Conservation (phyloP, 768 basidiomycete species). For the Albatrellus ellisii region DNA sequence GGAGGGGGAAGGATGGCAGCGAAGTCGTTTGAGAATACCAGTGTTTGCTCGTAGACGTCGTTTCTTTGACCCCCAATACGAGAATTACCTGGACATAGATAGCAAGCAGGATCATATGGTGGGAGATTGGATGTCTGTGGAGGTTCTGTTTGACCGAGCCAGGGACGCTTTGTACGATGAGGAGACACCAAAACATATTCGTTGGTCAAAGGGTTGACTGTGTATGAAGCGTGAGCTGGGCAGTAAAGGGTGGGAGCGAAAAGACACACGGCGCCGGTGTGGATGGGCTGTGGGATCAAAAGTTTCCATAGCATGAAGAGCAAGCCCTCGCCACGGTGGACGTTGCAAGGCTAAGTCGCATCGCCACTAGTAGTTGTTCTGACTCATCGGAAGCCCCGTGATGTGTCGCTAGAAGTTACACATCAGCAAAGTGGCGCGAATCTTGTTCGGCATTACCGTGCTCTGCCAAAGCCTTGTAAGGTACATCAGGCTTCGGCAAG, state of each 20-base stretch:
- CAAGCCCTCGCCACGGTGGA: no score
- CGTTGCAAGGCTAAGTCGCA: no score
- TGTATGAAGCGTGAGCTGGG: background rate
- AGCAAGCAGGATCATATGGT: constrained; percentile 59
- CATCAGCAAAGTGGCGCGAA: no score
- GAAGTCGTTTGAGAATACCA: constrained; percentile 73
- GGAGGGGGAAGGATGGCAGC: constrained; percentile 64
- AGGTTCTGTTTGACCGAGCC: constrained; percentile 78
- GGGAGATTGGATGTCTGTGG: constrained; percentile 40
- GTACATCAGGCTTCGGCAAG: no score
- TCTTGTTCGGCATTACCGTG: no score
- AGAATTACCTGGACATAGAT: constrained; percentile 78
- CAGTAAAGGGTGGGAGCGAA: background rate
- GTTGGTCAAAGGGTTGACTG: constrained; percentile 72
- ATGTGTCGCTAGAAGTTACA: no score
- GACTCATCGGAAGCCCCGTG: no score
- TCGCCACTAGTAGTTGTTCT: no score
- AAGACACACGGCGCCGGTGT: constrained; percentile 10
- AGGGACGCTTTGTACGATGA: constrained; percentile 83
- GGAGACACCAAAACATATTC: constrained; percentile 78
- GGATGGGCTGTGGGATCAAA: constrained; percentile 10
- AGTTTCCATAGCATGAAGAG: no score
- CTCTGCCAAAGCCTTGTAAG: no score
- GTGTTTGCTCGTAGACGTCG: constrained; percentile 51
- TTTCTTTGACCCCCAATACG: constrained; percentile 64